These are phyloP conservation scores for Telopea speciosissima DNA, from an alignment of 177 flowering plant species.

Conservation along the genomic window DNA sequence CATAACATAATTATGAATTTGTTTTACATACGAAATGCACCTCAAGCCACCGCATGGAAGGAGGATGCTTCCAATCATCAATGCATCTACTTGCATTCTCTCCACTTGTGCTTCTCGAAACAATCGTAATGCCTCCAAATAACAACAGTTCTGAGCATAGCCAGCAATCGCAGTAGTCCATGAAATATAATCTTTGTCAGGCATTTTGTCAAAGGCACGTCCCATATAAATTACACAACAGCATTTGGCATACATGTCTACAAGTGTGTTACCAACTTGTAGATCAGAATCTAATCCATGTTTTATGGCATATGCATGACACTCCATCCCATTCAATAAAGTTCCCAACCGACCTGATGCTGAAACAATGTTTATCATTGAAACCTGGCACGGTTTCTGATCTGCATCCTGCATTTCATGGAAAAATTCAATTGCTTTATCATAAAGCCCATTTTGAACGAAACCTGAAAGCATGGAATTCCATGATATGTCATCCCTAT, in stretches of 20 bases:
- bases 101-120: slow-evolving; percentile 35
- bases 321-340: slow-evolving; percentile 49
- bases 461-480: slow-evolving; percentile 65
- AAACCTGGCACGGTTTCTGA: slow-evolving; percentile 43
- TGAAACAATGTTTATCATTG: slow-evolving; percentile 34
- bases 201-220: slow-evolving; percentile 37
- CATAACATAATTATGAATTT: slow-evolving; percentile 46
- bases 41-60: slow-evolving; percentile 45
- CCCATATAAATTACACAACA: slow-evolving; percentile 34
- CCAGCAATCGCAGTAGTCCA: slow-evolving; percentile 70
- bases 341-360: slow-evolving; percentile 52
- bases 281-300: slow-evolving; percentile 40
- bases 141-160: slow-evolving; percentile 43
- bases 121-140: slow-evolving; percentile 34
- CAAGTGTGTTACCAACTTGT: slow-evolving; percentile 55
- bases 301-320: slow-evolving; percentile 59
- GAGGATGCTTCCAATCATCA: slow-evolving; percentile 64
- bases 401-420: slow-evolving; percentile 33
- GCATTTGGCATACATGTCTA: slow-evolving; percentile 74
- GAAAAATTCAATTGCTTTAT: slow-evolving; percentile 44
- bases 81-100: slow-evolving; percentile 34
- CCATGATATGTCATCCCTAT: slow-evolving; percentile 58
- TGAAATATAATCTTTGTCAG: slow-evolving; percentile 45
- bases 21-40: slow-evolving; percentile 30
- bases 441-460: slow-evolving; percentile 46